Evolutionary conservation across 106 monocot species (phyloP), one percentile per base, ranked within the genome.

Genomic region (Allium fistulosum): DNA sequence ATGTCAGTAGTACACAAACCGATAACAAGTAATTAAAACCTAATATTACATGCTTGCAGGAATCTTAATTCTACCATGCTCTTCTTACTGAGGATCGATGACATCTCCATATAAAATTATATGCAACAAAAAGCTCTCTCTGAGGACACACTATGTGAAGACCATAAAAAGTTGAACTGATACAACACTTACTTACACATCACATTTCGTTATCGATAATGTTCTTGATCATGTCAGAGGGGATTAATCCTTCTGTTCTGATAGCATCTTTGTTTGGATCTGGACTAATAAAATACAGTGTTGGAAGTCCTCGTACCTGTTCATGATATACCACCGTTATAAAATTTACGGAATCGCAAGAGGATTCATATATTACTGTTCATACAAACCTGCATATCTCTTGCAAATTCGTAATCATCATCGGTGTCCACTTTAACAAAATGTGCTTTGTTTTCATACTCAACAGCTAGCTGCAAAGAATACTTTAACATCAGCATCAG

Each of bases 381-480:
- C 37, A 5, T 37, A 11, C 47, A 9, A 74, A 84, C 84, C 84
- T 84, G 84, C 84, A 84, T 81, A 68, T 88, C 83, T 61, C 70
- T 79, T 52, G 96, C 86, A 75, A 96, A 88, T 61, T 96, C 92
- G 61, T 88, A 88, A 62, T 96, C 96, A 15, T 96, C 92, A 74
- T 96, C 96, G 1, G 96, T 96, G 63, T 96, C 96, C 26, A 96
- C 96, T 82, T 96, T 96, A 18, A 96, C 77, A 71, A 96, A 86
- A 5, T 80, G 57, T 22, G 75, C 96, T 59, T 75, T 86, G 60
- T 62, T 72, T 64, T 86, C 91, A 37, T 92, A 96, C 71, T 96
- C 96, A 11, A 96, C 92, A 14, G 77, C 80, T 45, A 84, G 77
- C 84, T 84, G 74, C 56, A 72, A 72, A 13, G 17, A 28, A 67